These are phyloP conservation scores for Paracorniculantispora psalliotae DNA, from an alignment of 2,329 filamentous ascomycete genomes.

Conservation along the genomic window DNA sequence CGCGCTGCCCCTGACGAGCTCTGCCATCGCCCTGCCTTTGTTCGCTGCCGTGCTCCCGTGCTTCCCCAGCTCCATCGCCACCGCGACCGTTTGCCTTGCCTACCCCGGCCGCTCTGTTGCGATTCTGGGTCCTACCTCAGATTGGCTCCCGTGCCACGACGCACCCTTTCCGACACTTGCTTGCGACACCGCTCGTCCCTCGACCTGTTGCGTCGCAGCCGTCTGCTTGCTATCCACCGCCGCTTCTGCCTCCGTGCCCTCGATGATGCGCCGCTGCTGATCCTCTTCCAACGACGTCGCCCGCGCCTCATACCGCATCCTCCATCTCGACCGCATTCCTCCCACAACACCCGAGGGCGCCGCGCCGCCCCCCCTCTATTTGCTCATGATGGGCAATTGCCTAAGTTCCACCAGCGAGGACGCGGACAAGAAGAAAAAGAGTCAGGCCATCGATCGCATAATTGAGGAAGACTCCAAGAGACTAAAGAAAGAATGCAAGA, in stretches of 20 bases:
- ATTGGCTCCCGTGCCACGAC: constrained; percentile 6
- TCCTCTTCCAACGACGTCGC: neutral
- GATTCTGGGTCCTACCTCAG: constrained; percentile 1
- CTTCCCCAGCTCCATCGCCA: constrained; percentile 9
- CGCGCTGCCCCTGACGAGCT: neutral
- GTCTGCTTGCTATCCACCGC: neutral
- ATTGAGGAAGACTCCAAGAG: constrained; percentile 92
- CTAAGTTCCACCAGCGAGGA: constrained; percentile 86
- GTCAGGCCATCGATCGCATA: constrained; percentile 88
- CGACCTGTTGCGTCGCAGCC: neutral
- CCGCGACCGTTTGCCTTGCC: constrained; percentile 2
- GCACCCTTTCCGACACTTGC: constrained; percentile 1
- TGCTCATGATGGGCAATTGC: constrained; percentile 76
- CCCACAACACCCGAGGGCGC: neutral
- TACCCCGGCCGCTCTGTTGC: neutral
- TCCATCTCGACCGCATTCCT: neutral
- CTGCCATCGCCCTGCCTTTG: neutral
- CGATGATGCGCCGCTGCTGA: constrained; percentile 9
- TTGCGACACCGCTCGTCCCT: neutral
- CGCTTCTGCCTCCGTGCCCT: neutral
- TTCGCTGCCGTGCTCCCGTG: neutral
- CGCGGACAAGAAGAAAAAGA: constrained; percentile 90
- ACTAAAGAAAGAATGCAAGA: constrained; percentile 97
- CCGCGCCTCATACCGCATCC: neutral
- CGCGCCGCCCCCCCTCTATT: constrained; percentile 2